Conservation (phyloP, 2,329 filamentous ascomycete species). For the Paecilomyces formosus region DNA sequence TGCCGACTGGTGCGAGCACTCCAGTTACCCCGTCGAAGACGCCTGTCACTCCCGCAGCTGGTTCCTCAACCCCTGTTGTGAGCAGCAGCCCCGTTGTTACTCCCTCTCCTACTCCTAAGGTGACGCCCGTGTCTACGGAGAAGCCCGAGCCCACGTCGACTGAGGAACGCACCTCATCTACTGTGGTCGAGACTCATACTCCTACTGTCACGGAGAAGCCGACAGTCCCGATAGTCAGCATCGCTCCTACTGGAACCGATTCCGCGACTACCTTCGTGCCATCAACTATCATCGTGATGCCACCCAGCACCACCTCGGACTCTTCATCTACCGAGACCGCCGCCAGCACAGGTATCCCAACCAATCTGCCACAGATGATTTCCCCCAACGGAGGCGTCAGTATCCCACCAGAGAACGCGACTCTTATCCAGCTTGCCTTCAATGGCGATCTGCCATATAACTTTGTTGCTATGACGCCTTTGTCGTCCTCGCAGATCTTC, state of each 20-base stretch:
- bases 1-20: not conserved
- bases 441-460: slow-evolving; percentile 70
- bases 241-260: slow-evolving; percentile 1
- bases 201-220: not conserved
- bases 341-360: slow-evolving; percentile 49
- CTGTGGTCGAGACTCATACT: not conserved
- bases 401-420: slow-evolving; percentile 54
- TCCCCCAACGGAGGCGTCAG: slow-evolving; percentile 57
- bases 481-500: slow-evolving; percentile 81
- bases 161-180: not conserved
- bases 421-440: slow-evolving; percentile 79
- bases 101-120: not conserved
- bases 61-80: not conserved
- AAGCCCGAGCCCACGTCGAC: slow-evolving; percentile 10
- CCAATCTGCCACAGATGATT: slow-evolving; percentile 66
- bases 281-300: slow-evolving; percentile 12
- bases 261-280: slow-evolving; percentile 10
- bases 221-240: not conserved
- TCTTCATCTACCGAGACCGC: slow-evolving; percentile 24
- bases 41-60: not conserved
- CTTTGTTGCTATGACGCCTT: slow-evolving; percentile 65
- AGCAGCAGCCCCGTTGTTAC: not conserved
- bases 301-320: slow-evolving; percentile 9
- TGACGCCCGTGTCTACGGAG: slow-evolving; percentile 5
- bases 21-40: not conserved